Conservation (phyloP, 2,329 filamentous ascomycete genomes). For the Fusarium fujikuroi region DNA sequence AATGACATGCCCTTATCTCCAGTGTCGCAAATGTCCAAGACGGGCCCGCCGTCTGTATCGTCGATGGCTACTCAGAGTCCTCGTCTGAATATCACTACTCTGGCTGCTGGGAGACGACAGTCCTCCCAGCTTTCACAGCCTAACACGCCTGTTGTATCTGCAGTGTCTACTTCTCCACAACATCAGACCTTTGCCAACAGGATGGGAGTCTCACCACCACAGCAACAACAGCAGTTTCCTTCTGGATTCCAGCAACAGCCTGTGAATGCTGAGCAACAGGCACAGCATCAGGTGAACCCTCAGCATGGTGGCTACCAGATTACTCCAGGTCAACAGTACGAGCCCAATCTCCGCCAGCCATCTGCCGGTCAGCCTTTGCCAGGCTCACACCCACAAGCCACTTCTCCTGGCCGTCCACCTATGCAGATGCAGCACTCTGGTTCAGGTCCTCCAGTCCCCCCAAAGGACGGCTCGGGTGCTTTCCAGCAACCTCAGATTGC, state of each 20-base stretch:
- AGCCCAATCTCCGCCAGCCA: constrained; percentile 6
- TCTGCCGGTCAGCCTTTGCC: constrained; percentile 17
- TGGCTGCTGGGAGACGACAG: constrained; percentile 18
- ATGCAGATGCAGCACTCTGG: constrained; percentile 31
- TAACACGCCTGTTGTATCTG: constrained; percentile 23
- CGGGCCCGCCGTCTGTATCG: constrained; percentile 38
- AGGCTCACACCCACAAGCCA: constrained; percentile 21
- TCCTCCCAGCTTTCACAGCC: constrained; percentile 28
- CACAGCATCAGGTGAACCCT: neutral
- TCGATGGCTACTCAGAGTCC: constrained; percentile 43
- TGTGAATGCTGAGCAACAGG: neutral
- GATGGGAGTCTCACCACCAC: constrained; percentile 23
- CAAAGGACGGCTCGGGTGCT: constrained; percentile 15
- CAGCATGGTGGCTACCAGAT: constrained; percentile 25
- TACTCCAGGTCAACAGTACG: constrained; percentile 25
- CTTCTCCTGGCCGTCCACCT: constrained; percentile 18
- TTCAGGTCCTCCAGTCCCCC: constrained; percentile 19
- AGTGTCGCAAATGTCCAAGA: constrained; percentile 39
- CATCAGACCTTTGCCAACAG: constrained; percentile 27
- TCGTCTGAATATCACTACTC: constrained; percentile 28
- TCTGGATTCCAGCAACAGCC: constrained; percentile 24
- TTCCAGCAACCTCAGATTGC: constrained; percentile 13
- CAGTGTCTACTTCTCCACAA: constrained; percentile 24
- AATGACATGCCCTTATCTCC: constrained; percentile 38
- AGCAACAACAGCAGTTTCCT: constrained; percentile 25